A percentile compares a stretch with the other conserved stretches of the same genome.
These are phyloP conservation scores for Zoysia japonica DNA, from an alignment of 176 grass and related monocot species.

Conservation along the genomic window DNA sequence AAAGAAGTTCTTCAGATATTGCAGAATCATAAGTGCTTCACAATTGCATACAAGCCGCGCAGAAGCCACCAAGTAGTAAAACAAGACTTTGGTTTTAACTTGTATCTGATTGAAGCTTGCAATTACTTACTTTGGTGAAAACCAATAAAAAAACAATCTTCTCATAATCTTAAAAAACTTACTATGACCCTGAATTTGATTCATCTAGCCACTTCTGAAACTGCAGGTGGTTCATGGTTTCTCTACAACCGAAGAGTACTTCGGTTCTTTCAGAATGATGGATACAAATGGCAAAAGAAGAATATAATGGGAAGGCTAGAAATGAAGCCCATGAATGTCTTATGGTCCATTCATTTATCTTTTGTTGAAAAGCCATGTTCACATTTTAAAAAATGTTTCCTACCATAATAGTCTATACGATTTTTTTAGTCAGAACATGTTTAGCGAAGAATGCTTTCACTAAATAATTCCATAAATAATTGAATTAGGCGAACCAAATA, in stretches of 20 bases:
- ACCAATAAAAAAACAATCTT: no score
- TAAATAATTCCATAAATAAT: no score
- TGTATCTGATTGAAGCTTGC: conserved; percentile 27
- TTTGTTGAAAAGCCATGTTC: not conserved
- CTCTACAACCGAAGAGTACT: conserved; percentile 89
- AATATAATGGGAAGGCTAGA: conserved; percentile 54
- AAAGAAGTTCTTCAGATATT: conserved; percentile 75
- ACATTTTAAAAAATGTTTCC: no score
- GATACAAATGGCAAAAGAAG: conserved; percentile 74
- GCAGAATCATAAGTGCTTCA: conserved; percentile 54
- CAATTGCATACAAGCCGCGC: conserved; percentile 7
- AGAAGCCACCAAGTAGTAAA: conserved; percentile 72
- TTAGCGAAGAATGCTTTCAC: not conserved
- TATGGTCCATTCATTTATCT: conserved; percentile 50
- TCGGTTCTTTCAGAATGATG: conserved; percentile 83
- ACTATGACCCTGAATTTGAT: not conserved
- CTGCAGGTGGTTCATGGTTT: conserved; percentile 84
- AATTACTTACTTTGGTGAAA: not conserved
- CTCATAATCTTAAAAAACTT: no score
- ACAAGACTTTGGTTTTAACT: conserved; percentile 21
- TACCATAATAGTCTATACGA: no score
- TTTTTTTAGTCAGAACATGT: conserved; percentile 4
- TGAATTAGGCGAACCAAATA: no score
- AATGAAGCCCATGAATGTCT: conserved; percentile 85
- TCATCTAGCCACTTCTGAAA: conserved; percentile 31